These are phyloP conservation scores for Xylariaceae sp. DNA, from an alignment of 2,329 filamentous ascomycete genomes.

Conservation along the genomic window DNA sequence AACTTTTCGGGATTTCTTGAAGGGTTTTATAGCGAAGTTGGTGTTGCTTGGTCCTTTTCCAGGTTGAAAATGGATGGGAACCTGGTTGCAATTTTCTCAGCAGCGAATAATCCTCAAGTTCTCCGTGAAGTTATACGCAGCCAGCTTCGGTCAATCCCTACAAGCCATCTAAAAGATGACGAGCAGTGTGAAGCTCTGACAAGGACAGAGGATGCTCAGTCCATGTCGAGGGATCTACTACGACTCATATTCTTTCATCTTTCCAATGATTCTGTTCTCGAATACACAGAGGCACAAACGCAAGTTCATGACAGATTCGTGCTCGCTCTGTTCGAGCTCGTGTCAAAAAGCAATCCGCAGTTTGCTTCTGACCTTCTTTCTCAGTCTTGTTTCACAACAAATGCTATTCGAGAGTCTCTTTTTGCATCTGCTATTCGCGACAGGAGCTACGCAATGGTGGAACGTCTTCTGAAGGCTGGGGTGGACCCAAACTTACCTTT, in stretches of 20 bases:
- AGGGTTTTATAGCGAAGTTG: no score
- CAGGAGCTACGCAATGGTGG: background rate
- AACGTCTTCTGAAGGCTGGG: background rate
- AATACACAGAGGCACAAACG: background rate
- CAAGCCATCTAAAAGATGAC: background rate
- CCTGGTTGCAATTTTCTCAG: background rate
- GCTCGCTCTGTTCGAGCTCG: background rate
- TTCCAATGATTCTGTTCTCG: background rate
- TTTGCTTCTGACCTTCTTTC: background rate
- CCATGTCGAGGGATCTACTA: background rate
- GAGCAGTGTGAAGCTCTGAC: background rate
- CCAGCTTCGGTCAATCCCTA: background rate
- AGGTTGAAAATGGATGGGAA: no score
- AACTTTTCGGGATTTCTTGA: no score
- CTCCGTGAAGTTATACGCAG: background rate
- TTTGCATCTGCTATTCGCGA: background rate
- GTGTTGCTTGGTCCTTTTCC: no score
- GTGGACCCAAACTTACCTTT: background rate
- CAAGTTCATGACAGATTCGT: background rate
- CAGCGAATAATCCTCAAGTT: background rate
- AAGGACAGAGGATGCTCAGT: background rate
- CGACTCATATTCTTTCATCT: background rate
- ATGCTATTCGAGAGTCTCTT: background rate
- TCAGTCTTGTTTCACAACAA: background rate
- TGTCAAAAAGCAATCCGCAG: background rate